Base-by-base conservation (phyloP, 2,329 filamentous ascomycete genomes). In the Neopestalotiopsis rosae region DNA sequence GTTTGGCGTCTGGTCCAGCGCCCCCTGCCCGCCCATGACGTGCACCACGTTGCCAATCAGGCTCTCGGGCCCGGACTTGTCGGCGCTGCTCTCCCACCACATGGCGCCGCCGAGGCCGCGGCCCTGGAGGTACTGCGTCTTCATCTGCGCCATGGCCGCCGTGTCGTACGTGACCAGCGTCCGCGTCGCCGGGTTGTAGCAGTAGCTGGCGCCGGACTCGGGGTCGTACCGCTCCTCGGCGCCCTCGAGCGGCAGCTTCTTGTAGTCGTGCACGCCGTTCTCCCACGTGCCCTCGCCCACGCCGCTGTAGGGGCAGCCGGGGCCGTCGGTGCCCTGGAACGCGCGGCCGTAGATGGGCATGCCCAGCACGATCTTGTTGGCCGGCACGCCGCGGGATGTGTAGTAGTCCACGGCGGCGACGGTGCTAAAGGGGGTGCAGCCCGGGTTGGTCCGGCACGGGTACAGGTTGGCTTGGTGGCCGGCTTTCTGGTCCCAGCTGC, bases 21-120 rank as follows among this genome's bases (percentile, higher is more conserved):
- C 79, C 4, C 73, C 72, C 0, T 80, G 77, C 0, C 90, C 89
- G 20, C 90, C 91, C 12, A 93, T 79, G 0, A 80, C 82, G 40
- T 87, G 83, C 1, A 92, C 88, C 17, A 91, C 89, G 14, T 87
- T 90, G 6, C 80, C 82, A 67, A 95, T 94, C 76, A 98, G 78
- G 74, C 93, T 95, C 66, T 86, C 80, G 0, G 85, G 83, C 0
- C 89, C 90, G 2, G 80, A 77, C 76, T 90, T 91, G 78, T 98
- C 95, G 1, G 89, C 91, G 75, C 92, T 95, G 74, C 90, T 93
- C 82, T 98, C 95, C 94, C 94, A 97, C 94, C 94, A 98, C 95
- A 98, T 98, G n/a, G 88, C 94, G 20, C 95, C 95, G 1, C 94
- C 95, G 0, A 98, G 86, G 0, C 88, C 85, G 59, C 86, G 83